Evolutionary conservation across 192 early-diverging fungal genomes (phyloP), one percentile per base, ranked within the genome.

Genomic region (Gigaspora rosea): DNA sequence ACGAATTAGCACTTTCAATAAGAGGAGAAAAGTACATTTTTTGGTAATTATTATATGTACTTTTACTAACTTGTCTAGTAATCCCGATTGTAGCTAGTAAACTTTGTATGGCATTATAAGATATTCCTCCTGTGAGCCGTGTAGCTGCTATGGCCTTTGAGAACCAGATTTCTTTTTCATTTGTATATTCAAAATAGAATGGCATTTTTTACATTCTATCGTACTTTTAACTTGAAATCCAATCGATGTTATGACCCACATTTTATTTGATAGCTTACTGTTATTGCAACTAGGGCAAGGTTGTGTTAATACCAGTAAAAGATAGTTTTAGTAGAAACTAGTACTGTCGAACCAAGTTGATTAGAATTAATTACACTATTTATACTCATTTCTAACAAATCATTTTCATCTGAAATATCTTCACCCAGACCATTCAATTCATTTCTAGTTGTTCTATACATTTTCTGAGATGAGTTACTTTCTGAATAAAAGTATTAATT

Each of bases 31-130:
- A 67, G 32, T 36, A 36, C 9, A 10, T 8, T 10, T 6, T 41
- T 67, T 67, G 46, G 36, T 67, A 67, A 35, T 67, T 67, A 48
- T 67, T 16, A 67, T 35, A 67, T 36, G 46, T 41, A 67, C 36
- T 67, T 67, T 67, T 7, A 20, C 2, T 67, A 41, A 10, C 12
- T 67, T 67, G 64, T 7, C 18, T 67, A 8, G n/a, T 67, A 36
- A 67, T 35, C 16, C 36, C 46, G 36, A 67, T 67, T 67, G 3
- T 47, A 7, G 46, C 64, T 7, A 67, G 41, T 48, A 12, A 22
- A 6, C 9, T 48, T 20, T 67, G 46, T 16, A 67, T 36, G 5
- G 46, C 27, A 47, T 67, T 67, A 36, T 3, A 0, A 67, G 15
- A 36, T 20, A 67, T 67, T 20, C 15, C 46, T 0, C 4, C 36